Conservation (phyloP, 352 stramenopile genomes). For the Globisporangium takayamanum region DNA sequence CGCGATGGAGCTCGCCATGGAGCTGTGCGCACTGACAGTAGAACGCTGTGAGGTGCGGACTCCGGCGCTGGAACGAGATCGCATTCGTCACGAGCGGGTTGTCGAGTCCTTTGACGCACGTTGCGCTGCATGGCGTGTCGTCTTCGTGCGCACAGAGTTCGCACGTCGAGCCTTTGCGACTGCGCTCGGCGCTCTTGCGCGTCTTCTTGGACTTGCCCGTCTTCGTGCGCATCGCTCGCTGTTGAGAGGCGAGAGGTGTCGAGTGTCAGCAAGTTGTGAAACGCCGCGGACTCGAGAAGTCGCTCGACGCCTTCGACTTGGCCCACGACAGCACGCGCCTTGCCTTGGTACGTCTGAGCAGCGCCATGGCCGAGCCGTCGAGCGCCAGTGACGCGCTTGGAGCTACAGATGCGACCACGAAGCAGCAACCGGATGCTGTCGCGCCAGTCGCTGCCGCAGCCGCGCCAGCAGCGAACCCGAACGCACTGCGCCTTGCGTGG, state of each 20-base stretch:
- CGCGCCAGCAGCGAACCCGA: conserved; percentile 14
- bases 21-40: conserved; percentile 33
- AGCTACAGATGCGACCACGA: background rate
- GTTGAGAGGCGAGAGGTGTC: background rate
- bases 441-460: background rate
- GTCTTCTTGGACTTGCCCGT: conserved; percentile 11
- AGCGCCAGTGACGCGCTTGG: background rate
- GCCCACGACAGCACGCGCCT: no score
- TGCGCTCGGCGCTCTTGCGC: background rate
- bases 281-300: no score
- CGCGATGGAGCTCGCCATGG: conserved; percentile 38
- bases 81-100: conserved; percentile 14
- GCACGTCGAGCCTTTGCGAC: conserved; percentile 8
- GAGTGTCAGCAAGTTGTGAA: background rate
- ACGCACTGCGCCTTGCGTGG: conserved; percentile 73
- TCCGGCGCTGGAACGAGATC: conserved; percentile 11
- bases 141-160: conserved; percentile 12
- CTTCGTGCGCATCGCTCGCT: conserved; percentile 4
- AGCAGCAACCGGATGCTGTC: no score
- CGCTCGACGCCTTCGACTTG: no score
- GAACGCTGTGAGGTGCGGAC: conserved; percentile 22
- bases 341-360: background rate
- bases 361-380: background rate
- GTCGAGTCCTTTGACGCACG: conserved; percentile 9
- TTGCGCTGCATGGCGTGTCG: conserved; percentile 7